These are phyloP conservation scores for Magnolia sinica DNA, from an alignment of 164 flowering plant genomes.

Conservation along the genomic window DNA sequence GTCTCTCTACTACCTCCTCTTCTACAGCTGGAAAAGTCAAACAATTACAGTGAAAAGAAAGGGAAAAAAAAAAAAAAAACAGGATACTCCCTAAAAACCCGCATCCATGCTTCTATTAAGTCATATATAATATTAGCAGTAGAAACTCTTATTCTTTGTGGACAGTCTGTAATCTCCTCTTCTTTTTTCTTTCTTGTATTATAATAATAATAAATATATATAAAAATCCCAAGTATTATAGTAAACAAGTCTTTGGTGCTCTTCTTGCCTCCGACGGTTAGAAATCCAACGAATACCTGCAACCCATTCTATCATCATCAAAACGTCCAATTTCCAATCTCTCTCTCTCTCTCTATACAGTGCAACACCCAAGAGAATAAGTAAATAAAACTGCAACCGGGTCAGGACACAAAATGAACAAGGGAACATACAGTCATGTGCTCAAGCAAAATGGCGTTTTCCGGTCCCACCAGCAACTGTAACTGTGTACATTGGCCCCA, in stretches of 20 bases:
- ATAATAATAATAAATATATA: constrained; percentile 7
- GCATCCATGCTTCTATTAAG: constrained; percentile 49
- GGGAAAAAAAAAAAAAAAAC: constrained; percentile 22
- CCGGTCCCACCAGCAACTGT: neutral
- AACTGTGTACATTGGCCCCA: neutral
- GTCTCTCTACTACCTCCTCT: neutral
- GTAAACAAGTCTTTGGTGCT: neutral
- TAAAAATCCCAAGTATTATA: constrained; percentile 18
- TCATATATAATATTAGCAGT: constrained; percentile 22
- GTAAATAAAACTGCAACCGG: neutral
- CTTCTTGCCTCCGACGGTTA: constrained; percentile 34
- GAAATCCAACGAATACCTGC: constrained; percentile 43
- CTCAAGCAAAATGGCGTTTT: neutral
- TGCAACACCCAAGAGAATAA: neutral
- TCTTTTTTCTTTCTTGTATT: neutral
- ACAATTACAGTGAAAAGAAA: constrained; percentile 9
- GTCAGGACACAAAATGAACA: neutral
- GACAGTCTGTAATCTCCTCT: neutral
- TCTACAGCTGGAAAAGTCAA: constrained; percentile 5
- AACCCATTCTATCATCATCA: neutral
- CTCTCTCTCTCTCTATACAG: neutral
- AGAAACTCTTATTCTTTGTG: constrained; percentile 10
- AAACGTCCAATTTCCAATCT: neutral
- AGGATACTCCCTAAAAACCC: constrained; percentile 75
- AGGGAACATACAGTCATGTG: neutral